phyloP scores from a whole-genome alignment of 495 filamentous ascomycete genomes.

The Hypoxylon lenormandii region DNA sequence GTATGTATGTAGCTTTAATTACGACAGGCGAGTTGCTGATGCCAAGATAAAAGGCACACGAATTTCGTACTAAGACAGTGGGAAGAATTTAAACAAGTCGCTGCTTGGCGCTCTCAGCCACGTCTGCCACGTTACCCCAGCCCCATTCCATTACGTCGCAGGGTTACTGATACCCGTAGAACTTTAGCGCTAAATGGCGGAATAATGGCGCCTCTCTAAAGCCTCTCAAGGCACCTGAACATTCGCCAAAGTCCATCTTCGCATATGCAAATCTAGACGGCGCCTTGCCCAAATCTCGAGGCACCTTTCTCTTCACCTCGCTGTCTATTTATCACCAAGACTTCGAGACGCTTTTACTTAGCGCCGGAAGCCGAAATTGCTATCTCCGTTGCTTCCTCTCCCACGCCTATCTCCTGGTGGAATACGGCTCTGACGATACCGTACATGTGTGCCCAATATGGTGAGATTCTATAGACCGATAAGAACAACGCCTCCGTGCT shows the following conservation, averaged over 20 bases:
- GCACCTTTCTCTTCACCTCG: not conserved
- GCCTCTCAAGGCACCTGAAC: conserved; percentile 32
- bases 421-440: conserved; percentile 27
- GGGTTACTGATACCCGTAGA: conserved; percentile 21
- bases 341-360: not conserved
- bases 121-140: conserved; percentile 46
- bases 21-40: not conserved
- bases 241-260: conserved; percentile 32
- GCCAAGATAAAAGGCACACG: not conserved
- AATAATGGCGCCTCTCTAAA: conserved; percentile 40
- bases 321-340: not conserved
- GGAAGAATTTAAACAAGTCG: conserved; percentile 8
- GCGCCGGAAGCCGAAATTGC: not conserved
- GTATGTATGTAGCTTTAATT: not conserved
- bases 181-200: conserved; percentile 42
- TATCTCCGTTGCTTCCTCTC: conserved; percentile 1
- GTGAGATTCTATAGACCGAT: conserved; percentile 35
- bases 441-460: conserved; percentile 52
- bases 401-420: conserved; percentile 12
- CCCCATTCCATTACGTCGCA: conserved; percentile 53
- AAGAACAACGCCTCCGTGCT: conserved; percentile 23
- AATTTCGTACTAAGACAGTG: conserved; percentile 4
- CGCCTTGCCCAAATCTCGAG: conserved; percentile 33
- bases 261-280: conserved; percentile 26
- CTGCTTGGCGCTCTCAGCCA: conserved; percentile 36